Conservation (phyloP, 208 protist genomes). For the Trypanosoma mega region DNA sequence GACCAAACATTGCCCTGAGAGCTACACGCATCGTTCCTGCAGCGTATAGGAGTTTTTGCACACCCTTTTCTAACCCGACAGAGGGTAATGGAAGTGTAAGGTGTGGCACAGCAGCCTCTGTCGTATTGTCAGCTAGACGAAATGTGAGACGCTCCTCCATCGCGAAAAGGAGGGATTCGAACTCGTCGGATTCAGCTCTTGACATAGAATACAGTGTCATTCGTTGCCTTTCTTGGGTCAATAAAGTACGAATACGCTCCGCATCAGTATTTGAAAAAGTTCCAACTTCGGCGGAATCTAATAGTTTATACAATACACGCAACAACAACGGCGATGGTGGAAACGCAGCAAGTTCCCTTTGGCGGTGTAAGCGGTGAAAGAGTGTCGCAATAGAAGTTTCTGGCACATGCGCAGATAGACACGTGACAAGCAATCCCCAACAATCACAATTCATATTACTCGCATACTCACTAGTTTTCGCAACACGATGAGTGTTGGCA, state of each 20-base stretch:
- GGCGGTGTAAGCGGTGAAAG: conserved; percentile 23
- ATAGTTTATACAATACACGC: conserved; percentile 9
- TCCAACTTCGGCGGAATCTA: conserved; percentile 8
- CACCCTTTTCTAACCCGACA: no score
- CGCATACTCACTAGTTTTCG: no score
- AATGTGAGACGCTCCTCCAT: conserved; percentile 18
- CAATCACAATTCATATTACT: no score
- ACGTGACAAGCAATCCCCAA: conserved; percentile 22
- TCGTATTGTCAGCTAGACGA: background rate
- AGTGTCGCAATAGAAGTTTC: background rate
- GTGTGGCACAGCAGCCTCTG: background rate
- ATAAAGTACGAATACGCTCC: conserved; percentile 10
- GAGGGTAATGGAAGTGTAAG: background rate
- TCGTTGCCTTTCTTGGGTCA: conserved; percentile 16
- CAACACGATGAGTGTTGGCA: no score
- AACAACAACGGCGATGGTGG: conserved; percentile 14
- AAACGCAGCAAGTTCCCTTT: conserved; percentile 28
- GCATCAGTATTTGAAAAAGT: conserved; percentile 12
- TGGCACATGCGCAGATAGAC: conserved; percentile 20
- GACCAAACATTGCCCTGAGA: conserved; percentile 23
- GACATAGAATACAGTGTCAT: background rate
- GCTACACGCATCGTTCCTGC: background rate
- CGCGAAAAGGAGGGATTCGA: conserved; percentile 7
- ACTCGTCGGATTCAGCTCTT: background rate
- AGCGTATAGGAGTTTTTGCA: background rate